Conservation (phyloP, 2,329 filamentous ascomycete genomes). For the Phyllosticta ampelicida region DNA sequence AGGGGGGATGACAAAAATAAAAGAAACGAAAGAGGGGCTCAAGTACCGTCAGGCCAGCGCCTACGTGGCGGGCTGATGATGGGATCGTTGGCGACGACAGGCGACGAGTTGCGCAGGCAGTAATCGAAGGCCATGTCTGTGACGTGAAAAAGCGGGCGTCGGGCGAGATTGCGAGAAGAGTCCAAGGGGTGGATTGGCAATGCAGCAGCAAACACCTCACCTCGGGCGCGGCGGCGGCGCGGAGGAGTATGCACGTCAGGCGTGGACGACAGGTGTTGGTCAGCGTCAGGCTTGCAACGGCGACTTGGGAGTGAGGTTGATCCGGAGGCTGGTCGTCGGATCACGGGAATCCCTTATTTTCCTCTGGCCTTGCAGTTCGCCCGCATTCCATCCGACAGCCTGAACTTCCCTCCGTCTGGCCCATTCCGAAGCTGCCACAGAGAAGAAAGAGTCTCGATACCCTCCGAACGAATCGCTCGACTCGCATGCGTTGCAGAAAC, state of each 20-base stretch:
- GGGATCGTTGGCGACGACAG: neutral
- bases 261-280: neutral
- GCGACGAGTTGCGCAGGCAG: neutral
- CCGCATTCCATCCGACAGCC: neutral
- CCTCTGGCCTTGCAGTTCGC: neutral
- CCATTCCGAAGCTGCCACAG: neutral
- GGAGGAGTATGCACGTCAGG: neutral
- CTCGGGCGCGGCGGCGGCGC: neutral
- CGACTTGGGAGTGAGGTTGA: neutral
- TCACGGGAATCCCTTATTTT: neutral
- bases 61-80: neutral
- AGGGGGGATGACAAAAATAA: neutral
- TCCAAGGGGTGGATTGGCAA: too few species aligned
- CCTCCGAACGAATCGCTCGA: neutral
- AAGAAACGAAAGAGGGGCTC: neutral
- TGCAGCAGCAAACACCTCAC: neutral
- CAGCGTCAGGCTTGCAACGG: neutral
- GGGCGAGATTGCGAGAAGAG: neutral
- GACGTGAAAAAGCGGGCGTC: too few species aligned
- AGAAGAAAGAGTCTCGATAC: neutral
- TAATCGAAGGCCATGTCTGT: neutral
- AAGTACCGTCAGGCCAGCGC: neutral
- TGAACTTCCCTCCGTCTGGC: neutral
- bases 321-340: neutral
- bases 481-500: neutral